Evolutionary conservation across 2,329 filamentous ascomycete species (phyloP), one percentile per base, ranked within the genome.

Genomic region (Pseudogymnoascus sp.): DNA sequence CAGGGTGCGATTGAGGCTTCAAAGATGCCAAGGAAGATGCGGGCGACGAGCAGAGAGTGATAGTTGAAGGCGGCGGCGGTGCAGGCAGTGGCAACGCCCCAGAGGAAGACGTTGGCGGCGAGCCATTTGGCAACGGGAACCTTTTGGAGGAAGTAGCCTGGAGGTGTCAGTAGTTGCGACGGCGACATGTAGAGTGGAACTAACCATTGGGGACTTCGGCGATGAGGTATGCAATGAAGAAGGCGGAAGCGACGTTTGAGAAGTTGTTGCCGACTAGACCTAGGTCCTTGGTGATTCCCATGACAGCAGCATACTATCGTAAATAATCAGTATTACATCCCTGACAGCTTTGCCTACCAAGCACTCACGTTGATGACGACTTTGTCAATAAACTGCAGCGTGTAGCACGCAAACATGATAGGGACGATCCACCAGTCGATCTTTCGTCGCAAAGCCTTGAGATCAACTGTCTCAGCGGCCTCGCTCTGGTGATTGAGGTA

Each of bases 341-440:
- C n/a, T 7, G 28, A 34, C 12, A 4, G 9, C 49, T 2, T 34
- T 5, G 11, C 8, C 21, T 7, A 31, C 12, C 2, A 9, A 37
- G 36, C 14, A 75, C 80, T 70, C 61, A 85, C 83, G 68, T 87
- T 87, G 49, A 87, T 78, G 28, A 84, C 79, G 65, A 86, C 82
- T 73, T 88, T 88, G 75, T 87, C 85, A 49, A 87, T 75, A 67
- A 86, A 86, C 68, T 87, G 84, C 74, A 86, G 78, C n/a, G 80
- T 81, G 69, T 87, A 87, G 69, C 80, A 83, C 49, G 78, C 73
- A 65, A 86, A 86, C 82, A 87, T 85, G 62, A 87, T 76, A 0
- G 84, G 84, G 36, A 87, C 77, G 62, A 87, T 83, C 59, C 77
- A 80, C 75, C 76, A 81, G 68, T 87, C 84, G 59, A 87, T 80